Percentiles rank a stretch among this genome's conserved stretches.
These are phyloP conservation scores for Plasmodium gaboni DNA, from an alignment of 169 alveolate genomes.

Conservation along the genomic window DNA sequence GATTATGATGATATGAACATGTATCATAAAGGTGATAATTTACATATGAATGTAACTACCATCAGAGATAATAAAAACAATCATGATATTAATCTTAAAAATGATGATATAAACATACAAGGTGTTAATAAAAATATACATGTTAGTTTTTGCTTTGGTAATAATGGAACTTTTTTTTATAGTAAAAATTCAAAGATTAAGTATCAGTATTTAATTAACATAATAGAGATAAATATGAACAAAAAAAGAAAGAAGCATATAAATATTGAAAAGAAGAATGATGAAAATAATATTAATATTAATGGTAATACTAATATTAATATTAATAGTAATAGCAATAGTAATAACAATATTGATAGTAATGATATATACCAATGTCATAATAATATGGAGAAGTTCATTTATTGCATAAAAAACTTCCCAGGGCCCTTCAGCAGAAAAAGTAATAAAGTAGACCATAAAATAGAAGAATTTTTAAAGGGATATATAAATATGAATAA, in stretches of 20 bases:
- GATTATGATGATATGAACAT: too few species aligned
- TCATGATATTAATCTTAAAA: too few species aligned
- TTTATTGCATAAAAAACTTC: constrained; percentile 18
- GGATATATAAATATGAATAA: constrained; percentile 14
- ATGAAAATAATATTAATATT: too few species aligned
- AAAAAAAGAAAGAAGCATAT: not conserved
- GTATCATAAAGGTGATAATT: too few species aligned
- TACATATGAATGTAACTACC: too few species aligned
- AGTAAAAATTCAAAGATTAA: constrained; percentile 13
- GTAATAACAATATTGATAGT: not conserved
- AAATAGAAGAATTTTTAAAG: constrained; percentile 15
- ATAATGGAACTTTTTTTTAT: constrained; percentile 31
- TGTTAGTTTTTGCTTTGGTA: constrained; percentile 57
- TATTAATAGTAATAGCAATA: too few species aligned
- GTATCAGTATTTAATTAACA: constrained; percentile 5
- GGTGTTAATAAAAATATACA: not conserved
- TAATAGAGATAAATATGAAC: constrained; percentile 2
- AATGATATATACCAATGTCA: not conserved
- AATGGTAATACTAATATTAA: too few species aligned
- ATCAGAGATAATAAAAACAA: too few species aligned
- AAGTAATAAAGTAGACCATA: constrained; percentile 24
- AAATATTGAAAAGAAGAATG: not conserved
- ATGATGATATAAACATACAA: too few species aligned
- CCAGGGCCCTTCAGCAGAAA: constrained; percentile 66
- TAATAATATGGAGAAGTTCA: constrained; percentile 6